These are phyloP conservation scores for Euphorbia schlechtendalii DNA, from an alignment of 441 rosid genomes.

Conservation along the genomic window DNA sequence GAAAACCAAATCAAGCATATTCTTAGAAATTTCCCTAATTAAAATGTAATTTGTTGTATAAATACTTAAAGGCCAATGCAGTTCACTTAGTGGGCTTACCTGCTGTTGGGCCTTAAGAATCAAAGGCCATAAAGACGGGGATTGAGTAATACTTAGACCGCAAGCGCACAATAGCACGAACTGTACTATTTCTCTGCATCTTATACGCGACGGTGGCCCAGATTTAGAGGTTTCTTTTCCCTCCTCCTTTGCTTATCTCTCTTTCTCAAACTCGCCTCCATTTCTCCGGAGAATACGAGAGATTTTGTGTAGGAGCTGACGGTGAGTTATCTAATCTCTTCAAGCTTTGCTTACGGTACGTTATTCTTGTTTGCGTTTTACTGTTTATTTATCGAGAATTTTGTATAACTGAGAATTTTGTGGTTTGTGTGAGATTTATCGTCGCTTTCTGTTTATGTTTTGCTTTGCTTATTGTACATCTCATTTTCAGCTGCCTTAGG, in stretches of 20 bases:
- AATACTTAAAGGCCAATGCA: too few species aligned
- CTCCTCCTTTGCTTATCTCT: background rate
- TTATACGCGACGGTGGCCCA: slow-evolving; percentile 31
- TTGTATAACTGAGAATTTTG: background rate
- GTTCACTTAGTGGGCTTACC: too few species aligned
- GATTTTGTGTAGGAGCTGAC: background rate
- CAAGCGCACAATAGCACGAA: slow-evolving; percentile 20
- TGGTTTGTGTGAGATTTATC: background rate
- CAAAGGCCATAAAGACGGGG: too few species aligned
- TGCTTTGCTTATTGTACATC: too few species aligned
- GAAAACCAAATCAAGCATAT: too few species aligned
- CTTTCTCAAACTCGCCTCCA: background rate
- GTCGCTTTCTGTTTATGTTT: background rate
- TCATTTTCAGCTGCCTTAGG: too few species aligned
- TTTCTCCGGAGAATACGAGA: slow-evolving; percentile 4
- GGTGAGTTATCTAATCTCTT: slow-evolving; percentile 13
- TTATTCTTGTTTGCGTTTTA: background rate
- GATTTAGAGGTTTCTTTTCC: slow-evolving; percentile 30
- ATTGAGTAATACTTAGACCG: slow-evolving; percentile 1
- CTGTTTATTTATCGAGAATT: background rate
- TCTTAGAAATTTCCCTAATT: too few species aligned
- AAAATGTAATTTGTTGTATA: too few species aligned
- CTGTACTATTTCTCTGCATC: background rate
- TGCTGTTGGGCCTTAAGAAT: too few species aligned
- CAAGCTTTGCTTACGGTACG: background rate